Evolutionary conservation across 1,284 basidiomycete genomes (phyloP).

Genomic region (Stygiomarasmius scandens): DNA sequence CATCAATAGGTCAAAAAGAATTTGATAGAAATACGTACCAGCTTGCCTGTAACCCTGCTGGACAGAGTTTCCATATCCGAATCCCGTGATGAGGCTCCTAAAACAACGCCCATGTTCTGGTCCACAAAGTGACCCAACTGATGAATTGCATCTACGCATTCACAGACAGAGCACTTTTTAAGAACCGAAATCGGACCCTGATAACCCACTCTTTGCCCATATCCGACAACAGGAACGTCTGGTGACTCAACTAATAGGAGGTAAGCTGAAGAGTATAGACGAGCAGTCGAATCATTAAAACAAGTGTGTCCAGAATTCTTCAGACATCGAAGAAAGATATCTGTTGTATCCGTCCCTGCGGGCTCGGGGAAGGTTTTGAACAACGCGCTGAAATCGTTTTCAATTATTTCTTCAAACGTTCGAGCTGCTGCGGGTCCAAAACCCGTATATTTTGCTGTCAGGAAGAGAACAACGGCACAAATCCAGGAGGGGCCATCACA

Average conservation of each 20-base stretch:
- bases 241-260: not conserved
- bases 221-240: not conserved
- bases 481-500: not conserved
- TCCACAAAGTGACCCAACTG: too few relatives aligned
- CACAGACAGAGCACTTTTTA: not conserved
- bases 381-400: not conserved
- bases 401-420: not conserved
- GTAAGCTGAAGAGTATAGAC: not conserved
- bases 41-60: too few relatives aligned
- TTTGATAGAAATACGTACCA: too few relatives aligned
- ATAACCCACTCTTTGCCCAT: not conserved
- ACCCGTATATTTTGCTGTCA: not conserved
- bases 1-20: too few relatives aligned
- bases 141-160: not conserved
- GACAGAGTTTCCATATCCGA: too few relatives aligned
- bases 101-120: too few relatives aligned
- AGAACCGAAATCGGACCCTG: not conserved
- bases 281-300: not conserved
- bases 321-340: not conserved
- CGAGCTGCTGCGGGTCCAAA: not conserved
- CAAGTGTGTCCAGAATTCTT: not conserved
- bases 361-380: not conserved
- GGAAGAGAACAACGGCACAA: not conserved
- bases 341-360: not conserved
- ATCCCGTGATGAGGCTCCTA: too few relatives aligned